phyloP scores from a whole-genome alignment of 2,329 filamentous ascomycete genomes.

The Talaromyces sp. region DNA sequence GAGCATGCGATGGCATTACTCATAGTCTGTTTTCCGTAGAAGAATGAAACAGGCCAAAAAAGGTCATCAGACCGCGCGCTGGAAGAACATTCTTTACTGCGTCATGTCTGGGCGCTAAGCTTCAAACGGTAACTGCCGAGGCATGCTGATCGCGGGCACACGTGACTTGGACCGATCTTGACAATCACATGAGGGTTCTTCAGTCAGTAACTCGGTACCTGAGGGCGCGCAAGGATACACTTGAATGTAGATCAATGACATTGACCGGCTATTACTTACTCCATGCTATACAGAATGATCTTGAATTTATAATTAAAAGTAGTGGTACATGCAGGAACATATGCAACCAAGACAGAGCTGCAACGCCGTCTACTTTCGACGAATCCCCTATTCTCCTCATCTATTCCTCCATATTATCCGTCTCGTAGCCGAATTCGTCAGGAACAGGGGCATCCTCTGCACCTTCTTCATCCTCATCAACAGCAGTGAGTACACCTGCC shows the following conservation, averaged over 20 bases:
- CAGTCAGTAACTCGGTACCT: not conserved
- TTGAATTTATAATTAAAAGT: constrained; percentile 7
- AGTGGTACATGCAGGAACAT: constrained; percentile 18
- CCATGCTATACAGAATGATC: not conserved
- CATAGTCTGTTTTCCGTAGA: not conserved
- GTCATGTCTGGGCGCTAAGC: not conserved
- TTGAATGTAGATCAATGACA: not conserved
- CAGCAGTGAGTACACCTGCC: constrained; percentile 75
- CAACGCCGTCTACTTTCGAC: constrained; percentile 1
- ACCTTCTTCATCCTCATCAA: constrained; percentile 65
- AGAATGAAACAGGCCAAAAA: not conserved
- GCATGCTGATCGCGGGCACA: not conserved
- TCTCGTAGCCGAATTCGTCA: constrained; percentile 46
- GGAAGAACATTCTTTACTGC: not conserved
- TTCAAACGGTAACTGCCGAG: not conserved
- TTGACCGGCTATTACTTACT: not conserved
- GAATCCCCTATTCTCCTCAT: not conserved
- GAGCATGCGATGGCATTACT: not conserved
- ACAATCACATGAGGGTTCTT: not conserved
- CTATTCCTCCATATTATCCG: constrained; percentile 38
- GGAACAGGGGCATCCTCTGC: constrained; percentile 48
- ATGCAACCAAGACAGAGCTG: constrained; percentile 10
- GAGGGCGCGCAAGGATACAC: not conserved
- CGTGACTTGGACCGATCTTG: not conserved
- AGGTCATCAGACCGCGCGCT: not conserved